A percentile compares a stretch with the other conserved stretches of the same genome.
phyloP scores from a whole-genome alignment of 2,329 filamentous ascomycete genomes.

The Aspergillus sp. region DNA sequence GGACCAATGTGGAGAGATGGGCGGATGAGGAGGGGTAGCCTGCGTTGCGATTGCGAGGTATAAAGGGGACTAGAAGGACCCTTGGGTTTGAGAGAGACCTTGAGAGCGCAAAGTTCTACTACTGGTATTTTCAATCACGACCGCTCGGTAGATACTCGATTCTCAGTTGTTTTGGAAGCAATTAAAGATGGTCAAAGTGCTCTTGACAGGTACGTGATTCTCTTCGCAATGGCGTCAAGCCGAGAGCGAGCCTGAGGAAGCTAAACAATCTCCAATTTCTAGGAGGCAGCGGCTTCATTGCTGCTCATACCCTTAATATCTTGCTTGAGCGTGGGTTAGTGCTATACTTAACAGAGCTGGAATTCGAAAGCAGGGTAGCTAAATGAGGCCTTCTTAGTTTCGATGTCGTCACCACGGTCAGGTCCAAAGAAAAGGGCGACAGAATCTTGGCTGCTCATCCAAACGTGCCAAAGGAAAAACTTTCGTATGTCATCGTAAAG shows the following conservation, averaged over 20 bases:
- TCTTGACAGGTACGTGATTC: constrained; percentile 39
- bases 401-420: constrained; percentile 66
- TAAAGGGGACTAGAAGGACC: constrained; percentile 2
- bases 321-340: constrained; percentile 57
- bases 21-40: constrained; percentile 15
- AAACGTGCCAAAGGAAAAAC: constrained; percentile 56
- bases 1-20: constrained; percentile 15
- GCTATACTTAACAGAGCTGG: background rate
- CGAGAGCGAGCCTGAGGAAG: background rate
- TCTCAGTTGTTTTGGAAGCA: background rate
- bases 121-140: no score
- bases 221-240: background rate
- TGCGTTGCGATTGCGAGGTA: background rate
- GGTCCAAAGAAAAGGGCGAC: constrained; percentile 65
- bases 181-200: constrained; percentile 43
- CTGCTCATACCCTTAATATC: constrained; percentile 65
- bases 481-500: constrained; percentile 70
- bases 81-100: no score
- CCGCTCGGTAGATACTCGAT: background rate
- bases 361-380: constrained; percentile 2
- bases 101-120: no score
- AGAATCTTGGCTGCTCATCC: constrained; percentile 62
- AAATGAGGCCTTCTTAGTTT: constrained; percentile 47
- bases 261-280: constrained; percentile 20
- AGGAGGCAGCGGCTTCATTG: constrained; percentile 68